These are phyloP conservation scores for Neurospora discreta DNA, from an alignment of 495 filamentous ascomycete genomes.

Conservation along the genomic window DNA sequence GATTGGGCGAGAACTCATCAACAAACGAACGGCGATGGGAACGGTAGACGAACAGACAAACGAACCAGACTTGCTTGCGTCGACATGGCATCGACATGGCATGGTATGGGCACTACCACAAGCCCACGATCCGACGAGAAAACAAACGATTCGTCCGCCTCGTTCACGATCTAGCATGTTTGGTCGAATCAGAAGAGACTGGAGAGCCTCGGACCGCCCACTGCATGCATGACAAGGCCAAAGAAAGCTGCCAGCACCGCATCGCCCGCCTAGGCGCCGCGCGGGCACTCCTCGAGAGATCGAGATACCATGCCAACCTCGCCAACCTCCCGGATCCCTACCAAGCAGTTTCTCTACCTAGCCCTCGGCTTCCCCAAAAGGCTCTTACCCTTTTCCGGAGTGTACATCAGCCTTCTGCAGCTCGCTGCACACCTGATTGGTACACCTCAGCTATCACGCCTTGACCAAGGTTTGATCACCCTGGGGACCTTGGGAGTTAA, in stretches of 20 bases:
- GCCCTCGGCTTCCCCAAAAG: conserved; percentile 4
- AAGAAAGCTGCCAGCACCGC: conserved; percentile 10
- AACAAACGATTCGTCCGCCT: not conserved
- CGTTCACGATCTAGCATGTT: not conserved
- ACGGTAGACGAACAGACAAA: not conserved
- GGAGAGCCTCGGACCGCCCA: not conserved
- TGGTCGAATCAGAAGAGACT: conserved; percentile 10
- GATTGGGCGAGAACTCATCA: not conserved
- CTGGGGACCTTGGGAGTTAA: not conserved
- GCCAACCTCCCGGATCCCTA: not conserved
- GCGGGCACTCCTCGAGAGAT: not conserved
- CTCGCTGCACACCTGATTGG: conserved; percentile 18
- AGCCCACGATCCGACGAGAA: not conserved
- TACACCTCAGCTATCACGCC: conserved; percentile 6
- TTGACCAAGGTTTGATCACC: not conserved
- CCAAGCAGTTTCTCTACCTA: not conserved
- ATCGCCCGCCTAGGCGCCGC: not conserved
- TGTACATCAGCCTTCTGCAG: conserved; percentile 20
- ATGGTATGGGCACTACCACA: not conserved
- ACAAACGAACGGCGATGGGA: not conserved
- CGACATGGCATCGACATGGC: not conserved
- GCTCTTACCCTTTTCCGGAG: conserved; percentile 9
- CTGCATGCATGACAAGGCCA: conserved; percentile 16
- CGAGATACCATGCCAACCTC: not conserved
- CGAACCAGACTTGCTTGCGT: not conserved